Base-by-base conservation (phyloP, 163 green algal species). In the Prototheca stagnorum region DNA sequence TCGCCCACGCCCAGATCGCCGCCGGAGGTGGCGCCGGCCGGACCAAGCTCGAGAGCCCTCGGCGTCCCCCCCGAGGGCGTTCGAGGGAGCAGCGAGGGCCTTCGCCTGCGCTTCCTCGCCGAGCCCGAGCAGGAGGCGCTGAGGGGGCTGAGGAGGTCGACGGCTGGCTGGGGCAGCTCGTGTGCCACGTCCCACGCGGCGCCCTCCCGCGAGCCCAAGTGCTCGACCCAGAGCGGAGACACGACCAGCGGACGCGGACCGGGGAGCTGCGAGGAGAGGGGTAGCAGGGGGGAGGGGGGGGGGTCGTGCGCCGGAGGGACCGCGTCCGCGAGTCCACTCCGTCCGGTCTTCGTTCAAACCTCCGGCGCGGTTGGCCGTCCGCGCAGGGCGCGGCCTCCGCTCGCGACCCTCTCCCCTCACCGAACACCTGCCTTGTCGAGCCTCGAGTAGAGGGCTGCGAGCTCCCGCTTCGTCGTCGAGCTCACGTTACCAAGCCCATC, bases 161-260 rank as follows among this genome's bases (percentile, higher is more conserved):
- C 51, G 64, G 6, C 43, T 42, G 21, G 35, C 41, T 39, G 68
- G 57, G 19, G 53, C 21, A 4, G 57, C n/a, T n/a, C n/a, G n/a
- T n/a, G n/a, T n/a, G n/a, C n/a, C n/a, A n/a, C n/a, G n/a, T n/a
- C n/a, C n/a, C 35, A 12, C 53, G 39, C 6, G 31, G 12, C 31
- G 31, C 35, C 40, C 4, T 51, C 44, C 12, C 59, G 22, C 5
- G 56, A 51, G 20, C 56, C 34, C 14, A 49, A 77, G 21, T 67
- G 29, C 39, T 75, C 61, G 25, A 82, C 56, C 74, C 74, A 82
- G 17, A 77, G 57, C 3, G 64, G 61, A 2, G 54, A 66, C 11
- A 82, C 74, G 14, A 82, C 59, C 6, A 53, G 42, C 2, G 62
- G 1, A 3, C 15, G 35, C 19, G 19, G 34, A 14, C 31, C 29